Conservation (phyloP, 2,329 filamentous ascomycete species). For the Aspergillus transmontanensis region DNA sequence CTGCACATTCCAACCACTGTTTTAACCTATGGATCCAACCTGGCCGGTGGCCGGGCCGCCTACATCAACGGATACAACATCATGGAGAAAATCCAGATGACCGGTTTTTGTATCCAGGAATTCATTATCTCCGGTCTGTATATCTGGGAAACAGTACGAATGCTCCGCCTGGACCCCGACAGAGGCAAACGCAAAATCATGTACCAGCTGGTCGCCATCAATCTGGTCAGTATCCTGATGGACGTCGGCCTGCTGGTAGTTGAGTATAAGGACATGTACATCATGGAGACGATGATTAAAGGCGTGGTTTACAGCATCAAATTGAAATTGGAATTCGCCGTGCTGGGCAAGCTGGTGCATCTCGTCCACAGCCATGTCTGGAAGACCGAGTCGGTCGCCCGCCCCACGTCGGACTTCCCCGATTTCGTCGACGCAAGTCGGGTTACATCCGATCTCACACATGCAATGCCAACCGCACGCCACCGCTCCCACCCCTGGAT, state of each 20-base stretch:
- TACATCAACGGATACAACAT: constrained; percentile 45
- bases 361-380: constrained; percentile 43
- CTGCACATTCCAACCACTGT: constrained; percentile 51
- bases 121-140: constrained; percentile 57
- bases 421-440: constrained; percentile 50
- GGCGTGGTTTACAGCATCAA: constrained; percentile 53
- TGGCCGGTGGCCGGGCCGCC: constrained; percentile 19
- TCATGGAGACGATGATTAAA: constrained; percentile 52
- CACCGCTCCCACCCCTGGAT: constrained; percentile 34
- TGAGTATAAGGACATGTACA: constrained; percentile 48
- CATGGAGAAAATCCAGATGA: constrained; percentile 60
- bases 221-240: constrained; percentile 51
- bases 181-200: constrained; percentile 48
- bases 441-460: constrained; percentile 46
- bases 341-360: constrained; percentile 48
- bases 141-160: constrained; percentile 56
- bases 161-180: constrained; percentile 51
- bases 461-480: constrained; percentile 29
- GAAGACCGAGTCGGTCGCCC: constrained; percentile 36
- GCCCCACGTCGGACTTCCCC: constrained; percentile 32
- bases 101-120: constrained; percentile 60
- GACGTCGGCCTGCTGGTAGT: constrained; percentile 47
- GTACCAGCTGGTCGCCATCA: constrained; percentile 53
- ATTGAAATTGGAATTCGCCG: constrained; percentile 54
- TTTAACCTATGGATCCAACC: constrained; percentile 48